Evolutionary conservation across 75 land plant genomes (phyloP), one percentile per base, ranked within the genome.

Genomic region (Pinus taeda): DNA sequence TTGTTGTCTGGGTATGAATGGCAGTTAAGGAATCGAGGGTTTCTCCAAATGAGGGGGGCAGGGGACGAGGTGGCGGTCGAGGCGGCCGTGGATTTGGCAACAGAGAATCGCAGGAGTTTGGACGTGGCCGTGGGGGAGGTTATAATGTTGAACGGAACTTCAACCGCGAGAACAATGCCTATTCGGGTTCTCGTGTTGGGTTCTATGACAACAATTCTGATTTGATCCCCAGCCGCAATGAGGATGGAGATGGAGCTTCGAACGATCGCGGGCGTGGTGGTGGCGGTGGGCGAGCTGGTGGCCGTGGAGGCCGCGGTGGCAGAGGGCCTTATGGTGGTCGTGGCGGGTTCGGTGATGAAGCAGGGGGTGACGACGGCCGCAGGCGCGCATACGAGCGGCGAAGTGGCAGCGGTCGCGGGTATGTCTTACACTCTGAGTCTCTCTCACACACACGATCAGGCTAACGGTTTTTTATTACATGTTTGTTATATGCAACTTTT

Each of bases 331-430:
- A 60, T 24, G 61, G 87, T 65, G 86, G 86, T n/a, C 60, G 29
- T 55, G 53, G 71, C 3, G 78, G 70, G 4, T 75, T 79, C 56
- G 79, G 76, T 29, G 86, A 79, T 8, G 85, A 83, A 12, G 81
- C 69, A 6, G 73, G 66, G 15, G 77, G 81, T 1, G 71, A 69
- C 15, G 71, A 69, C 11, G 8, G 9, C 24, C 22, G 71, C 71
- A 67, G 81, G 56, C 87, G 88, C 9, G 75, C 30, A 33, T 84
- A 80, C 69, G 88, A 86, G 29, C 82, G 88, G 22, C 76, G 77
- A 39, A 86, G 85, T 39, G 82, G 83, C 78, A 75, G 82, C 53
- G 87, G 87, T 14, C 86, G 80, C 26, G 82, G 86, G 88, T 86
- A 77, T 59, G 61, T 18, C 42, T 29, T 4, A 49, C 55, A 49